Evolutionary conservation across 108 stramenopile genomes (phyloP), one percentile per base, ranked within the genome.

Genomic region (Cyclotella distinguenda): DNA sequence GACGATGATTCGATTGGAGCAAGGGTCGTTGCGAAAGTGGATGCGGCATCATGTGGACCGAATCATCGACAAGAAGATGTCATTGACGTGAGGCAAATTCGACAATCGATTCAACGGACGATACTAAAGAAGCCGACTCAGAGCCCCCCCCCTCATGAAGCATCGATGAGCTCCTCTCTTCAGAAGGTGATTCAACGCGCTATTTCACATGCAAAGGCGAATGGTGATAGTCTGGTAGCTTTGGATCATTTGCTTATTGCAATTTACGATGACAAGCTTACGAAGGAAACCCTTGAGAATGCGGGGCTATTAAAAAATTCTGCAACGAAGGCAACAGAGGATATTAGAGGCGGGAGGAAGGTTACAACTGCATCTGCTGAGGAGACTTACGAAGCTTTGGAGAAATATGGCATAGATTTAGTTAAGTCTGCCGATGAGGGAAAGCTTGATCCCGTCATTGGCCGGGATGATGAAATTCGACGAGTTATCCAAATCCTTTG

Each of bases 401-500:
- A 85, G 21, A 84, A 84, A 50, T 90, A 87, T 64, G 89, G 89
- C 1, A 75, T 93, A 26, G 91, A 93, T 69, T 44, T 93, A 12
- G 80, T 86, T 35, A 82, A 93, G 60, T 66, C 74, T 32, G 93
- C 99, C 11, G 84, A 82, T 48, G 96, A 97, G 43, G 96, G 95
- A 4, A 91, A 93, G 62, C 72, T 99, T 0, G 97, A 98, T 74
- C 97, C 97, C 4, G 97, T 98, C 18, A 94, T 97, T 67, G 99
- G 99, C 7, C 82, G 98, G 1, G 98, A 99, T 66, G 96, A 95
- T 48, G 98, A 99, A 70, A 95, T 99, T 60, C 83, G 97, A 35
- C 69, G 81, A 9, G 72, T 83, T 21, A 84, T 99, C 33, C 95
- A 95, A 72, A 97, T 98, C 38, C 86, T 99, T 0, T 91, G 91